These are phyloP conservation scores for Clarireedia homoeocarpa DNA, from an alignment of 2,329 filamentous ascomycete species.

Conservation along the genomic window DNA sequence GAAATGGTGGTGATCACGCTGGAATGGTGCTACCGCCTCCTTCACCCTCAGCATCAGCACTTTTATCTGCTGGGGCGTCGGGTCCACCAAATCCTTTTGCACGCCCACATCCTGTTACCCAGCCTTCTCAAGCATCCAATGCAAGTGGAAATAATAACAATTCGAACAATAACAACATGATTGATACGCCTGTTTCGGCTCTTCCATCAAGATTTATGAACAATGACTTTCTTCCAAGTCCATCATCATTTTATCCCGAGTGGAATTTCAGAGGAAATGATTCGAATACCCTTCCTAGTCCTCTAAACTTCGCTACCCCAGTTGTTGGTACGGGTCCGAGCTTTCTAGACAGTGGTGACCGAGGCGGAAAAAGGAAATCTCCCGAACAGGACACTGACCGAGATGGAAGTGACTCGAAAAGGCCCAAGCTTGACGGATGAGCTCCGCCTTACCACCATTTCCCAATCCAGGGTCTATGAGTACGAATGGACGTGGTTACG, in stretches of 20 bases:
- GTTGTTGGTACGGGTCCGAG: conserved; percentile 53
- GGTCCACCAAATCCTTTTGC: conserved; percentile 96
- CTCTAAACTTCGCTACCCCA: conserved; percentile 87
- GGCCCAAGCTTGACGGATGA: conserved; percentile 8
- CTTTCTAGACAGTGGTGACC: conserved; percentile 42
- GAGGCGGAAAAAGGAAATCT: conserved; percentile 15
- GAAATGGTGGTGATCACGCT: conserved; percentile 22
- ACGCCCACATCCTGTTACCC: conserved; percentile 65
- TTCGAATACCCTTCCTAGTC: conserved; percentile 83
- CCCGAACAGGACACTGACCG: conserved; percentile 6
- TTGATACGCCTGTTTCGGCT: conserved; percentile 86
- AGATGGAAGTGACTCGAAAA: conserved; percentile 6
- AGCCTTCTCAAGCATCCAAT: conserved; percentile 30
- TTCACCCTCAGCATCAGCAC: conserved; percentile 70
- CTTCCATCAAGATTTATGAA: conserved; percentile 86
- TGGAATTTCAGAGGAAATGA: conserved; percentile 70
- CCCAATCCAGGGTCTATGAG: not conserved
- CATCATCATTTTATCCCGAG: conserved; percentile 85
- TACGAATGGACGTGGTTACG: conserved; percentile 2
- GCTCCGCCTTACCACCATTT: not conserved
- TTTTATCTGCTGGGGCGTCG: conserved; percentile 83
- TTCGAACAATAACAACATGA: conserved; percentile 37
- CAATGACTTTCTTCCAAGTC: conserved; percentile 80
- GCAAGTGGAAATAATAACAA: conserved; percentile 33
- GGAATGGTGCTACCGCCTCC: conserved; percentile 84